Percentiles rank a stretch among this genome's conserved stretches.
Evolutionary conservation across 2,329 filamentous ascomycete species (phyloP).

Genomic region (Metarhizium rileyi): DNA sequence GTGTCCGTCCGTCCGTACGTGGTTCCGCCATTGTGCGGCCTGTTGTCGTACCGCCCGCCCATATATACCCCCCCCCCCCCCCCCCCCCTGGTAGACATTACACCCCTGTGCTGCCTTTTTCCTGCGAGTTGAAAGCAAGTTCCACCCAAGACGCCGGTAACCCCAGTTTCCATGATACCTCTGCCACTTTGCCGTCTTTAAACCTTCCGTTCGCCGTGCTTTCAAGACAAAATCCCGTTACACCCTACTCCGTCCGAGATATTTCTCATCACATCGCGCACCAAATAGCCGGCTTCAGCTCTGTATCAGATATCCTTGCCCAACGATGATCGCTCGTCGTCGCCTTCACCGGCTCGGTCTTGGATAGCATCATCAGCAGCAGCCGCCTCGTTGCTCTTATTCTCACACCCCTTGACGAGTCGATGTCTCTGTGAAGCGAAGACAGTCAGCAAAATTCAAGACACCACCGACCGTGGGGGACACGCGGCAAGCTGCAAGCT

Average conservation of each 20-base stretch:
- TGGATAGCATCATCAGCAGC: slow-evolving; percentile 12
- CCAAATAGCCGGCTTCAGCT: neutral
- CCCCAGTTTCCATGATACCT: neutral
- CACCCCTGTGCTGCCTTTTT: neutral
- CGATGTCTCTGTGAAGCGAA: slow-evolving; percentile 41
- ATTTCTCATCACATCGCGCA: neutral
- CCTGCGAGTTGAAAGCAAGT: neutral
- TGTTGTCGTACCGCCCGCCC: neutral
- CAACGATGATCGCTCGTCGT: slow-evolving; percentile 6
- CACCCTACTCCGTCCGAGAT: neutral
- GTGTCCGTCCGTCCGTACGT: neutral
- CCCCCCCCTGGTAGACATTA: neutral
- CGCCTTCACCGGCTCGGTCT: slow-evolving; percentile 6
- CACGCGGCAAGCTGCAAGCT: neutral
- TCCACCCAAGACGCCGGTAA: slow-evolving; percentile 1
- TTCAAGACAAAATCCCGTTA: neutral
- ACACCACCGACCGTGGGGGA: neutral
- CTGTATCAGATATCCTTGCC: slow-evolving; percentile 2
- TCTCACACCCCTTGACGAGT: slow-evolving; percentile 54
- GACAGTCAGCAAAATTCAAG: neutral
- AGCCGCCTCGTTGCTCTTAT: slow-evolving; percentile 18
- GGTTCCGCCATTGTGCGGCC: neutral
- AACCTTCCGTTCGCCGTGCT: slow-evolving; percentile 2
- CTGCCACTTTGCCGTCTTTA: slow-evolving; percentile 1
- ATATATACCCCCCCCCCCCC: too few relatives aligned